Evolutionary conservation across 257 asterid species (phyloP).

Genomic region (Solanum gracilifrons): DNA sequence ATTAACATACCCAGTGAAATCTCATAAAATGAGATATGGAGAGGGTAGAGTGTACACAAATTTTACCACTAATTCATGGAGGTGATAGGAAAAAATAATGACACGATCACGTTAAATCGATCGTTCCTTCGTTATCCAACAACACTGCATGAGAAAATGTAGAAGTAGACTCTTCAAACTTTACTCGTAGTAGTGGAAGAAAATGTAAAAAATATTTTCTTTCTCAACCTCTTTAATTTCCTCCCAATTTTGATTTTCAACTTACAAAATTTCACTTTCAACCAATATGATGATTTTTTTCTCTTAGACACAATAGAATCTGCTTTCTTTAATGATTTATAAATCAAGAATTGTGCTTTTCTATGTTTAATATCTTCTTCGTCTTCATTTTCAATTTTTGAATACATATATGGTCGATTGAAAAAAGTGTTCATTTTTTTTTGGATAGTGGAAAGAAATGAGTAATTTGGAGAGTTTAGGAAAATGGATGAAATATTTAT

Average conservation of each 20-base stretch:
- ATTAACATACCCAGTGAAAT: too few species aligned
- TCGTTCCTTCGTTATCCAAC: background rate
- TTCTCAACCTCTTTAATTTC: slow-evolving; percentile 43
- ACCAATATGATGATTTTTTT: slow-evolving; percentile 29
- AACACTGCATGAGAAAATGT: background rate
- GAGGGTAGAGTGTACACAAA: accelerated
- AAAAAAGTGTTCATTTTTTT: slow-evolving; percentile 13
- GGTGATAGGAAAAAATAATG: accelerated
- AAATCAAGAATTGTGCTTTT: slow-evolving; percentile 66
- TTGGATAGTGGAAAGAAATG: background rate
- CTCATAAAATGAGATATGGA: accelerated
- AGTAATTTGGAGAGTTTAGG: background rate
- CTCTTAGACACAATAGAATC: slow-evolving; percentile 13
- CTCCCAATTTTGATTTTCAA: slow-evolving; percentile 57
- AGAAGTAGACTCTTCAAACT: background rate
- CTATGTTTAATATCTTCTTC: slow-evolving; percentile 44
- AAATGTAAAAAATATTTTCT: slow-evolving; percentile 20
- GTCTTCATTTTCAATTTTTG: slow-evolving; percentile 47
- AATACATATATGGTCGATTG: slow-evolving; percentile 21
- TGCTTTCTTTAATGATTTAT: slow-evolving; percentile 43
- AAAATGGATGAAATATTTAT: background rate
- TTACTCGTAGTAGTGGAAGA: slow-evolving; percentile 18
- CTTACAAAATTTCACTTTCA: slow-evolving; percentile 40
- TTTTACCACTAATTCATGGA: accelerated
- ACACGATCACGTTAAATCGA: background rate